Conservation (phyloP, 73 alveolate genomes). For the Paraurostyla sp. region DNA sequence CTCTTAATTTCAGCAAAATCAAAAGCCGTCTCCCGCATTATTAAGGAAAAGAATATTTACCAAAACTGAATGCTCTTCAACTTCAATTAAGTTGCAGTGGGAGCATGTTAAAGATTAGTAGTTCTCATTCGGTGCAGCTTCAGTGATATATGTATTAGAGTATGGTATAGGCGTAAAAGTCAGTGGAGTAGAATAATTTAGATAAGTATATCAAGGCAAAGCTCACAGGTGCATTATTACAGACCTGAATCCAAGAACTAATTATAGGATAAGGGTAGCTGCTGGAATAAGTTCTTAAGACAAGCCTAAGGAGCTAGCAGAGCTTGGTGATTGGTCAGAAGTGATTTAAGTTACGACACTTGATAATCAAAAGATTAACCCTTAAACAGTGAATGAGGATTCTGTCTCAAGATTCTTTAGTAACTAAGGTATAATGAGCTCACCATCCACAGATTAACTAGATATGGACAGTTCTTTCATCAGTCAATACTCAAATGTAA, state of each 20-base stretch:
- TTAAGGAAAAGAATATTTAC: slow-evolving; percentile 5
- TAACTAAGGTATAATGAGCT: too few relatives aligned
- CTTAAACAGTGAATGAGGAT: not conserved
- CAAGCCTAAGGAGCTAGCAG: not conserved
- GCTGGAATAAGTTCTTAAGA: slow-evolving; percentile 31
- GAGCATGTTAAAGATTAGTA: slow-evolving; percentile 33
- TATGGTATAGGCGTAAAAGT: slow-evolving; percentile 77
- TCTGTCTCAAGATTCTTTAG: not conserved
- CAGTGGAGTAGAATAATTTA: slow-evolving; percentile 72
- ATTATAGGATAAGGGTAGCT: slow-evolving; percentile 69
- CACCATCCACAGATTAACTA: too few relatives aligned
- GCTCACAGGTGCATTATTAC: slow-evolving; percentile 72
- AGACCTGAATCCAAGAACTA: slow-evolving; percentile 75
- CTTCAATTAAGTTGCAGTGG: slow-evolving; percentile 53
- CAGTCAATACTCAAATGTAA: not conserved
- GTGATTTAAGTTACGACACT: not conserved
- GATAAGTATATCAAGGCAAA: slow-evolving; percentile 72
- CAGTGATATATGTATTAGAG: slow-evolving; percentile 57
- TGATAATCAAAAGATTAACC: not conserved
- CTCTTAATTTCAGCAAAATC: not conserved
- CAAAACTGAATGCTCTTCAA: slow-evolving; percentile 52
- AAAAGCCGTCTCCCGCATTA: not conserved
- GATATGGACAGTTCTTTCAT: slow-evolving; percentile 34
- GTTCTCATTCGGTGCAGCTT: slow-evolving; percentile 11
- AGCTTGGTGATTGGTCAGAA: slow-evolving; percentile 58